phyloP scores from a whole-genome alignment of 2,329 filamentous ascomycete genomes.

The Clarireedia hainanense region DNA sequence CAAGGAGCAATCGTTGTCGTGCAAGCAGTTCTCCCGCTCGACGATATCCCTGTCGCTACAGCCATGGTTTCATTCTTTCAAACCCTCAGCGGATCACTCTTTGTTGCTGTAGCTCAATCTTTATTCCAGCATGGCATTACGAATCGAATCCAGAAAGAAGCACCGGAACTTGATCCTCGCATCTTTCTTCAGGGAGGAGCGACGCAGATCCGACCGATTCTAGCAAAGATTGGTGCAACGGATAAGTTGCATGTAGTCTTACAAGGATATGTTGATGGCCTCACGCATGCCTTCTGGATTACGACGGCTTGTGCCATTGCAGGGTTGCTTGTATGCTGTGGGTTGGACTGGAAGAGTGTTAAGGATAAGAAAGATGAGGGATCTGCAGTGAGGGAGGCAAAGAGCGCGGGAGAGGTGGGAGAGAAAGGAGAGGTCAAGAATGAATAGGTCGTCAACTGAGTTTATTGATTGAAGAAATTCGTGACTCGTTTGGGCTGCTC shows the following conservation, averaged over 20 bases:
- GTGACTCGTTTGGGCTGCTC: no score
- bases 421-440: no score
- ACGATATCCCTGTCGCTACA: slow-evolving; percentile 42
- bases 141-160: slow-evolving; percentile 38
- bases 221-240: slow-evolving; percentile 34
- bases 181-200: slow-evolving; percentile 47
- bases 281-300: slow-evolving; percentile 45
- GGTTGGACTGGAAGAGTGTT: slow-evolving; percentile 46
- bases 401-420: no score
- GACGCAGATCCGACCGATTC: slow-evolving; percentile 39
- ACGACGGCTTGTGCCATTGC: slow-evolving; percentile 39
- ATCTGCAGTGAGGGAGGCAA: background rate
- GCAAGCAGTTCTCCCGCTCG: slow-evolving; percentile 42
- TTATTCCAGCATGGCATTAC: slow-evolving; percentile 58
- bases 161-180: slow-evolving; percentile 36
- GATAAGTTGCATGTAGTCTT: slow-evolving; percentile 39
- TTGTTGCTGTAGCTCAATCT: slow-evolving; percentile 56
- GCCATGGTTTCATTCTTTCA: slow-evolving; percentile 54
- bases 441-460: no score
- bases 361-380: slow-evolving; percentile 32
- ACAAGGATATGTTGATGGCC: slow-evolving; percentile 46
- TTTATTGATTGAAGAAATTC: no score
- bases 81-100: slow-evolving; percentile 55
- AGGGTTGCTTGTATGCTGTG: slow-evolving; percentile 37
- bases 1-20: slow-evolving; percentile 28